Evolutionary conservation across 495 filamentous ascomycete species (phyloP).

Genomic region (Xylaria venustula): DNA sequence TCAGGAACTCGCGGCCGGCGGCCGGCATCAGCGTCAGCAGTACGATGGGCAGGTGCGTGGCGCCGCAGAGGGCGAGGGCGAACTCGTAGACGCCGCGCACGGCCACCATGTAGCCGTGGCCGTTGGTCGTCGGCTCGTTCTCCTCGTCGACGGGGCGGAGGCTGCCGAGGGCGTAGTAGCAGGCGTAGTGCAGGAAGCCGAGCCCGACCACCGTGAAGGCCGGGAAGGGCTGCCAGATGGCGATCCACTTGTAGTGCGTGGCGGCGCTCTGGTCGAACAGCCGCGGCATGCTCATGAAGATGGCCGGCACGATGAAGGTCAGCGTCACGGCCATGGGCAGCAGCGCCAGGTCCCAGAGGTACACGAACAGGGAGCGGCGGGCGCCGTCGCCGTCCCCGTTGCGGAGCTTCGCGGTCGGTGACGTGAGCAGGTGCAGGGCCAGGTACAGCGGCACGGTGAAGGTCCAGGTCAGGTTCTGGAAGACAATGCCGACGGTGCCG

Average conservation of each 20-base stretch:
- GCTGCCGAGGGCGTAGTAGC: conserved; percentile 22
- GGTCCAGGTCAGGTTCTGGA: conserved; percentile 55
- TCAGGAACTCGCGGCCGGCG: conserved; percentile 24
- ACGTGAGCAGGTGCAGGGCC: conserved; percentile 52
- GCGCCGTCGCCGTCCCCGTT: conserved; percentile 36
- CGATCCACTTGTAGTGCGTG: conserved; percentile 57
- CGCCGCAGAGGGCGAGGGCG: conserved; percentile 45
- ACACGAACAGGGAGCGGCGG: conserved; percentile 44
- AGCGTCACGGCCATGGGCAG: conserved; percentile 49
- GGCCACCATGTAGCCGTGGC: conserved; percentile 32
- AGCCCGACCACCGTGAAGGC: conserved; percentile 41
- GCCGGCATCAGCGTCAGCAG: conserved; percentile 45
- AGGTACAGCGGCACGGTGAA: conserved; percentile 54
- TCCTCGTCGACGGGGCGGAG: conserved; percentile 26
- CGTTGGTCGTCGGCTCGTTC: conserved; percentile 17
- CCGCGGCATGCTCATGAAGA: conserved; percentile 52
- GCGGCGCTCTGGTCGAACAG: conserved; percentile 43
- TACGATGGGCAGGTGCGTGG: conserved; percentile 41
- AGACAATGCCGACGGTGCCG: conserved; percentile 48
- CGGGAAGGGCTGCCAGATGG: conserved; percentile 62
- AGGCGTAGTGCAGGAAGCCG: conserved; percentile 30
- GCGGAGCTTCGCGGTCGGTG: conserved; percentile 41
- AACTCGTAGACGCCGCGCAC: conserved; percentile 57
- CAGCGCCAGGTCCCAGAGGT: conserved; percentile 44
- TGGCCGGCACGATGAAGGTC: conserved; percentile 50